These are phyloP conservation scores for Boletus nobilissimus DNA, from an alignment of 1,284 basidiomycete genomes.

Conservation along the genomic window DNA sequence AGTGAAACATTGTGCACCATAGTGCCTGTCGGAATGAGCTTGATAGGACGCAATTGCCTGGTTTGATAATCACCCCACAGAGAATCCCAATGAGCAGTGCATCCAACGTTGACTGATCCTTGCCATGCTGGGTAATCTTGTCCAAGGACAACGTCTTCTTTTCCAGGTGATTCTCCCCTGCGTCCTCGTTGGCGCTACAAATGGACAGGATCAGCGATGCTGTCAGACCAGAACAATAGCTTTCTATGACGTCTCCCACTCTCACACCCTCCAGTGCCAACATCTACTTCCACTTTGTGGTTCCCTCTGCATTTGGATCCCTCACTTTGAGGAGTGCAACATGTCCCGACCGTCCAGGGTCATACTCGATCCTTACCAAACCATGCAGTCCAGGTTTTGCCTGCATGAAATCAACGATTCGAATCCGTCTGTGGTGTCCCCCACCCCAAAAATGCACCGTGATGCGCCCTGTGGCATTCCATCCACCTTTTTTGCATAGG, in stretches of 20 bases:
- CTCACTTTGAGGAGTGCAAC: constrained; percentile 87
- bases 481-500: constrained; percentile 87
- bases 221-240: constrained; percentile 86
- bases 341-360: constrained; percentile 93
- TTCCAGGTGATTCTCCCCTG: constrained; percentile 34
- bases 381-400: constrained; percentile 82
- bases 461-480: constrained; percentile 86
- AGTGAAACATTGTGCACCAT: constrained; percentile 90
- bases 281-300: constrained; percentile 83
- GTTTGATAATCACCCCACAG: constrained; percentile 85
- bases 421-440: constrained; percentile 89
- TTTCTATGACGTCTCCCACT: constrained; percentile 89
- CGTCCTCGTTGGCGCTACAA: constrained; percentile 51
- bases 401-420: constrained; percentile 89
- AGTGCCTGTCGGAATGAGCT: constrained; percentile 92
- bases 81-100: constrained; percentile 88
- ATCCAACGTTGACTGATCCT: constrained; percentile 55
- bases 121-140: constrained; percentile 32
- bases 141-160: constrained; percentile 43
- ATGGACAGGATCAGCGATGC: constrained; percentile 76
- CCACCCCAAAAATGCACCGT: constrained; percentile 93
- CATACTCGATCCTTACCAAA: constrained; percentile 95
- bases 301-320: constrained; percentile 58
- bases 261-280: constrained; percentile 90
- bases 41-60: constrained; percentile 95